Base-by-base conservation (phyloP, 768 basidiomycete genomes). In the Boletus barrowsii region DNA sequence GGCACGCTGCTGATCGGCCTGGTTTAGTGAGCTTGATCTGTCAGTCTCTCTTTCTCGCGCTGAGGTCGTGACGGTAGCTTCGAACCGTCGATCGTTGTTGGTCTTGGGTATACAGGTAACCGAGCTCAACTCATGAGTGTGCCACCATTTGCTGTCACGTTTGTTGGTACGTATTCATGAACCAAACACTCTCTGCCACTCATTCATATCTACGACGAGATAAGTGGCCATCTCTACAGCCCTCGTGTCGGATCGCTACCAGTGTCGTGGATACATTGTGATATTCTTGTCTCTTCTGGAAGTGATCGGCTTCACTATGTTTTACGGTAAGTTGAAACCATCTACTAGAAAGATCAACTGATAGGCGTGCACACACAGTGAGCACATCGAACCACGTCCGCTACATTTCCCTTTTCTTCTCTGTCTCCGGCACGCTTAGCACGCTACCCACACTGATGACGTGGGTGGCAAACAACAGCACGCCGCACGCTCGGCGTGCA, bases 81-180 rank as follows among this genome's bases (percentile, higher is more conserved):
- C 69, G 73, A 82, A 7, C 89, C 89, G 9, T 42, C 17, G 4
- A 88, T 92, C 67, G 81, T 91, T 9, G 73, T 79, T 30, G 73
- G 75, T 15, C 76, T 87, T 3, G 86, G 85, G 18, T 86, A 79
- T 64, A 75, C 75, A 2, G 75, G 78, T 0, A 73, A 79, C 35
- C 66, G 72, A 24, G 80, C 82, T 13, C 84, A 87, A 61, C 73
- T 88, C 3, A 81, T 84, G 76, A 83, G 79, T 13, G 86, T 87
- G 3, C 76, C 75, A 13, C 83, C 83, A 4, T 84, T 79, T 43
- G 79, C 77, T 3, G 57, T 60, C 6, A 79, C 79, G 17, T 83
- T 83, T 61, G 65, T 75, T 18, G 64, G 81, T 80, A 33, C 57
- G 80, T 62, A n/a, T 39, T 14, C 14, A 39, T 9, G 8, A 39